Evolutionary conservation across 2,329 filamentous ascomycete species (phyloP).

Genomic region (Drechslerella dactyloides): DNA sequence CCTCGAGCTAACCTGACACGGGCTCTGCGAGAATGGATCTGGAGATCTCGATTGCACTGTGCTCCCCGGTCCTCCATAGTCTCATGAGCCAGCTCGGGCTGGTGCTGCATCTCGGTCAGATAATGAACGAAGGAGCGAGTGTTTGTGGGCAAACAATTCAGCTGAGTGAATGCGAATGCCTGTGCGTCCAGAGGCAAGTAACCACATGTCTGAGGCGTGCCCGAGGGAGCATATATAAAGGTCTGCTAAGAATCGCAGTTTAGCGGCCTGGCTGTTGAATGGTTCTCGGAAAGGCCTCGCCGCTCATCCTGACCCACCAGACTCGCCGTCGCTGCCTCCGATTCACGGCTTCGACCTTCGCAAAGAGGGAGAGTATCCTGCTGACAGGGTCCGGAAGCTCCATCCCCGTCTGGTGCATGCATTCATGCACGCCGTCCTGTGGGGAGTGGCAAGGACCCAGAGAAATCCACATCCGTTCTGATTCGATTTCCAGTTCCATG

Average conservation of each 20-base stretch:
- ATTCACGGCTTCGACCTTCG: conserved; percentile 10
- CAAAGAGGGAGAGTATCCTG: conserved; percentile 18
- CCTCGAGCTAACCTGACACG: conserved; percentile 26
- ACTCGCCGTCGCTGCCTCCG: conserved; percentile 9
- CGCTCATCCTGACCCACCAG: conserved; percentile 17
- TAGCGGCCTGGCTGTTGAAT: conserved; percentile 16
- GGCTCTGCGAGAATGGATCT: conserved; percentile 31
- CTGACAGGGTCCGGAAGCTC: conserved; percentile 23
- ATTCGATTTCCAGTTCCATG: conserved; percentile 1
- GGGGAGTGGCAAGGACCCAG: background rate
- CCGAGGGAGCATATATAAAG: background rate
- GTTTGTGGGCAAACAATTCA: conserved; percentile 1
- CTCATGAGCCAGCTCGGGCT: background rate
- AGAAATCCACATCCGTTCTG: conserved; percentile 5
- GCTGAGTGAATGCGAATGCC: conserved; percentile 6
- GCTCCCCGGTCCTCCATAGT: background rate
- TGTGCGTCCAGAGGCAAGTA: background rate
- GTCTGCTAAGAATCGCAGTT: background rate
- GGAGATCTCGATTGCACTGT: conserved; percentile 34
- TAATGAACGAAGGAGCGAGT: conserved; percentile 1
- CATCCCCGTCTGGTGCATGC: conserved; percentile 1
- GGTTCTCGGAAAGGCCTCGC: conserved; percentile 34
- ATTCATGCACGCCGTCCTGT: background rate
- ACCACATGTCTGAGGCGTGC: background rate
- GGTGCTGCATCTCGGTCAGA: background rate